phyloP scores from a whole-genome alignment of 208 protist genomes.

The Strigomonas oncopelti region DNA sequence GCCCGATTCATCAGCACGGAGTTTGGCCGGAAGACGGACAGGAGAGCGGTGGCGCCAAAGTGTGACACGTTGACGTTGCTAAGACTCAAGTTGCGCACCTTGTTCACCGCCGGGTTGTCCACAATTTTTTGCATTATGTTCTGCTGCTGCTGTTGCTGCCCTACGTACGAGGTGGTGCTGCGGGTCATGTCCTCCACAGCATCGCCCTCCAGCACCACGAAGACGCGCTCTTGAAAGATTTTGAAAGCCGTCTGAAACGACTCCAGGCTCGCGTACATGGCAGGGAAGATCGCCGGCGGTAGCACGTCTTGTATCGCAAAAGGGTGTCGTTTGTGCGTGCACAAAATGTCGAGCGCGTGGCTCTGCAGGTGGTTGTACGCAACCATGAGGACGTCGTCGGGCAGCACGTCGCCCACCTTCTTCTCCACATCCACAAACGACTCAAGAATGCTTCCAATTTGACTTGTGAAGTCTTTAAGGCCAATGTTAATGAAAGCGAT shows the following conservation, averaged over 20 bases:
- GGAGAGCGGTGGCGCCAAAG: neutral
- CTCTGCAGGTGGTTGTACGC: constrained; percentile 1
- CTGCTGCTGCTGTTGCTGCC: too few relatives aligned
- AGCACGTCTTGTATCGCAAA: neutral
- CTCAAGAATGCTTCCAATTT: neutral
- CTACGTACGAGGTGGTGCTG: too few relatives aligned
- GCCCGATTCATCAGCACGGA: neutral
- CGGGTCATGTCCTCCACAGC: too few relatives aligned
- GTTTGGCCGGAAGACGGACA: neutral
- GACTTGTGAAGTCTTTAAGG: neutral
- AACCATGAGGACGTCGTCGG: too few relatives aligned
- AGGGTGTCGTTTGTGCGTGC: neutral
- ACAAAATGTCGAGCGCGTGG: neutral
- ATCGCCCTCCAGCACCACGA: too few relatives aligned
- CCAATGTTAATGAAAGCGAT: neutral
- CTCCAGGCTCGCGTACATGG: too few relatives aligned
- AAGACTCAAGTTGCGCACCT: neutral
- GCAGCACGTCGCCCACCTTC: neutral
- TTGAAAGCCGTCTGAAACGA: too few relatives aligned
- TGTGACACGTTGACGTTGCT: neutral
- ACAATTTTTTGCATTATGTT: too few relatives aligned
- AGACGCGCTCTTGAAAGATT: too few relatives aligned
- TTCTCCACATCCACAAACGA: neutral
- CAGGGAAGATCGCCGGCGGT: too few relatives aligned
- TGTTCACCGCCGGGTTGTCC: too few relatives aligned